Evolutionary conservation across 208 protist species (phyloP), one percentile per base, ranked within the genome.

Genomic region (Tritrichomonas foetus): DNA sequence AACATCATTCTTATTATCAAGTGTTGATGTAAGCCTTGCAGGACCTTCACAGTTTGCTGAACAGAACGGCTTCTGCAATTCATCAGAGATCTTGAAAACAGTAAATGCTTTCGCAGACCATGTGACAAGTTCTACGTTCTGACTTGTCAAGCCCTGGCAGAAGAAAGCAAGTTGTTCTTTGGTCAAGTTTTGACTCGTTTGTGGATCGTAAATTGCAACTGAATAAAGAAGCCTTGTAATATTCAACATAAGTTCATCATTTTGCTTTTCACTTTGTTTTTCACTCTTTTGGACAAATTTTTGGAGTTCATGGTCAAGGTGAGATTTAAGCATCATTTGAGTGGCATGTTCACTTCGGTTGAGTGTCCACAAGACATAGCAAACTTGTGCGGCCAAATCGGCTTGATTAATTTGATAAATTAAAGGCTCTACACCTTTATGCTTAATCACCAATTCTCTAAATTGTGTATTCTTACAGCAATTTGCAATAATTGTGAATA

Each of bases 401-500:
- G 47, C 20, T 20, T 89, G 53, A 22, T 89, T 89, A 25, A 89
- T 89, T 89, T 44, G 78, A 39, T 53, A 44, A 89, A 89, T 89
- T 33, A 89, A 39, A 39, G 78, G 41, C 33, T 89, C 78, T 5
- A 89, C 78, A 16, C 78, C 78, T 50, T 82, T 14, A 82, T 82
- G 20, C 27, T 82, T 82, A 20, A 89, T 9, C 9, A 89, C 57
- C 20, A 89, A 53, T 8, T 89, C n/a, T 53, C 78, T 44, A n/a
- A 89, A 89, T n/a, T 11, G 33, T 89, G 41, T 89, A 36, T 89
- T 89, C 1, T 89, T 13, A 49, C 78, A 89, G 47, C 78, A 89
- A 47, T 89, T 89, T 33, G 78, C 78, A 20, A 89, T 89, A 39
- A n/a, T 89, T 61, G 78, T 89, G 16, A 89, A 89, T 20, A 89